phyloP scores from a whole-genome alignment of 257 asterid genomes.

The Solanum chilense region DNA sequence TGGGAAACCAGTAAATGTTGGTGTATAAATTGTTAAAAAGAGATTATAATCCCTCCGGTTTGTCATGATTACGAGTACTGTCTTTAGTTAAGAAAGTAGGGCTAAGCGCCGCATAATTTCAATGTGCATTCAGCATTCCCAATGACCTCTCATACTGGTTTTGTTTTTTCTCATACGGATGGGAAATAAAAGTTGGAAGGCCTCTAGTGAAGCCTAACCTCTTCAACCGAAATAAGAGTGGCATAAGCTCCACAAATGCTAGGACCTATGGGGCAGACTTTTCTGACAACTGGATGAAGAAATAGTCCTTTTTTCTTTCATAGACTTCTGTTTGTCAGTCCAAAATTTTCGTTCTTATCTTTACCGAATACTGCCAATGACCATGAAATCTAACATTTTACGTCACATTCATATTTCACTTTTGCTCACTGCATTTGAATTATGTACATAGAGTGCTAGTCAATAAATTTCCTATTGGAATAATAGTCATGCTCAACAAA shows the following conservation, averaged over 20 bases:
- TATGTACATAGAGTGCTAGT: background rate
- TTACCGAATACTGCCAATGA: background rate
- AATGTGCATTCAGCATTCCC: background rate
- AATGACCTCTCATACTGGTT: no score
- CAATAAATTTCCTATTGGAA: background rate
- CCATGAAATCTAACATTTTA: background rate
- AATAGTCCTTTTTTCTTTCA: background rate
- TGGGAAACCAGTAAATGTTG: background rate
- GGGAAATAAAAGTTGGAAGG: background rate
- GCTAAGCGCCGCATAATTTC: background rate
- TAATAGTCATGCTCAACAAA: background rate
- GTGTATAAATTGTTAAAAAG: background rate
- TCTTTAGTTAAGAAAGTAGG: background rate
- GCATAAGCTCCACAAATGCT: background rate
- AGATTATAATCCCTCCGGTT: background rate
- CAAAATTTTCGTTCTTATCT: background rate
- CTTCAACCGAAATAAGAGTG: background rate
- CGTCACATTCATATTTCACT: background rate
- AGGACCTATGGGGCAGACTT: background rate
- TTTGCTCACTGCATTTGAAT: background rate
- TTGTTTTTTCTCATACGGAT: background rate
- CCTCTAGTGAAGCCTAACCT: background rate
- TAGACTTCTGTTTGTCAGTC: background rate
- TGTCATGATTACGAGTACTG: background rate
- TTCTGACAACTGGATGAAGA: background rate